phyloP scores from a whole-genome alignment of 331 rosid species.

The Malus hybrid region DNA sequence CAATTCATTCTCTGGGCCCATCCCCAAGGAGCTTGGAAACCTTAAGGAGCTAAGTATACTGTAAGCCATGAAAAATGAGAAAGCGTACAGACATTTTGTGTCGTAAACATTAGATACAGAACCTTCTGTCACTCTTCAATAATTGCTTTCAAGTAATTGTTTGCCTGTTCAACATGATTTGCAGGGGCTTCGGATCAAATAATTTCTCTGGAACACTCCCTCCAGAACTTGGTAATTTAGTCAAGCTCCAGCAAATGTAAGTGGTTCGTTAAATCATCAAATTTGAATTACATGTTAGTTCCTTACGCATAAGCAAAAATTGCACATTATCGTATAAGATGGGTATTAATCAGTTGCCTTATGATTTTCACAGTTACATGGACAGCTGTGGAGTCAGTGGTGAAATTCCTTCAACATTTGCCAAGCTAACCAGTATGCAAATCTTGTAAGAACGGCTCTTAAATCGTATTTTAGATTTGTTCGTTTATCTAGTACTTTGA shows the following conservation, averaged over 20 bases:
- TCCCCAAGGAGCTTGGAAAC: slow-evolving; percentile 37
- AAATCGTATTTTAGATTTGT: not conserved
- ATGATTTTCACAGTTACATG: slow-evolving; percentile 39
- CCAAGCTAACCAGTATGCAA: slow-evolving; percentile 31
- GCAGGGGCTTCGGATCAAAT: slow-evolving; percentile 7
- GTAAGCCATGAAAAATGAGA: slow-evolving; percentile 6
- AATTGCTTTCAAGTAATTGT: not conserved
- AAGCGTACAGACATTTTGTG: not conserved
- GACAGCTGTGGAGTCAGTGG: slow-evolving; percentile 34
- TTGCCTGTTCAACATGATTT: not conserved
- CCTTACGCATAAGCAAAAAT: not conserved
- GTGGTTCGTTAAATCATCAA: not conserved
- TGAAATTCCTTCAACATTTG: slow-evolving; percentile 22
- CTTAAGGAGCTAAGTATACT: slow-evolving; percentile 3
- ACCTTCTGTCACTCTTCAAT: not conserved
- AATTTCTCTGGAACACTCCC: slow-evolving; percentile 24
- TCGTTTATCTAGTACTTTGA: not conserved
- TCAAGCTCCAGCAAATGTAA: slow-evolving; percentile 6
- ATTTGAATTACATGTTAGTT: not conserved
- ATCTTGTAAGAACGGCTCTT: slow-evolving; percentile 37
- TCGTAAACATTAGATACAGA: not conserved
- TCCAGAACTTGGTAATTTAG: slow-evolving; percentile 23
- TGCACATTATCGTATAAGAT: not conserved
- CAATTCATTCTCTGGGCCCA: slow-evolving; percentile 17
- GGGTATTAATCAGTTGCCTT: not conserved